Evolutionary conservation across 148 eudicot genomes (phyloP), one percentile per base, ranked within the genome.

Genomic region (Diospyros lotus): DNA sequence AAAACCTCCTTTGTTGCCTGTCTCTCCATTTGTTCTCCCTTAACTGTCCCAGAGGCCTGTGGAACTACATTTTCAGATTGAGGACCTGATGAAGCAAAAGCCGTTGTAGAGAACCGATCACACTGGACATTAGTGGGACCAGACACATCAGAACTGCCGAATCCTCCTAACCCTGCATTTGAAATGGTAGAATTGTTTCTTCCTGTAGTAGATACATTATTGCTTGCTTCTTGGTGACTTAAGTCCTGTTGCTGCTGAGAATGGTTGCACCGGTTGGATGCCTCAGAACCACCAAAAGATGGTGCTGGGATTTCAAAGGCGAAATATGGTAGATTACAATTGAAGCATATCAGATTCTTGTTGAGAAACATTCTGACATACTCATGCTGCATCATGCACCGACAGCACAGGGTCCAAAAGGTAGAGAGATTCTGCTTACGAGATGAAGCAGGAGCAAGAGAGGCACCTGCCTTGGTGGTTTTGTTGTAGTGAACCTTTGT

Each of bases 321-420:
- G 55, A 84, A 80, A 75, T 88, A 90, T 46, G 90, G 83, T 81
- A 78, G 61, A 44, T 73, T 87, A 72, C 97, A 92, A 77, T 79
- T 83, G 17, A 91, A 87, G 76, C 97, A 92, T 51, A 83, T 79
- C 68, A 92, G 82, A 82, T 86, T 87, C 55, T 85, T 86, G 69
- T 90, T 86, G 12, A 84, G 82, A 88, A 88, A 90, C 59, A 79
- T 67, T 74, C 86, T 88, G 46, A 86, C 86, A 82, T 92, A 92
- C 76, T 92, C 97, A 50, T 87, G 90, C 62, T 87, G 91, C 90
- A 86, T 88, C 76, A 78, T 86, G 78, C 97, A 92, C 72, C 81
- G 79, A 80, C 86, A 85, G 65, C 97, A 92, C 11, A 80, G 83
- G 13, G 97, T 92, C 97, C 97, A 92, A 59, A 92, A 92, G 42